Base-by-base conservation (phyloP, 116 monocot genomes). In the Trichopus zeylanicus region DNA sequence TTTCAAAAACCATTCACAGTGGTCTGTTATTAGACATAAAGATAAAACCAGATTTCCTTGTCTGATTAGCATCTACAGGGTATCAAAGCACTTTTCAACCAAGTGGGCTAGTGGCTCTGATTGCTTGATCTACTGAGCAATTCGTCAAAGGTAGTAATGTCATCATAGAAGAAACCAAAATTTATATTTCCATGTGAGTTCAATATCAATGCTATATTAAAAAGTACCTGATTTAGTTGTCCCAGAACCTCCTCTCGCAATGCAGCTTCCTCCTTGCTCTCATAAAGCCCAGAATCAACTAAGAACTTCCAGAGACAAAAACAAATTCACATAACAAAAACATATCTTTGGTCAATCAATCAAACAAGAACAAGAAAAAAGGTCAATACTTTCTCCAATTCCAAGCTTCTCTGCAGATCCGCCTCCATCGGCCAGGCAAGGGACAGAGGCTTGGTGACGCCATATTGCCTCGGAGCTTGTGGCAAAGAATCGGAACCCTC, bases 171-270 rank as follows among this genome's bases (percentile, higher is more conserved):
- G n/a, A n/a, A n/a, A n/a, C n/a, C n/a, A n/a, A n/a, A n/a, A n/a
- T n/a, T n/a, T n/a, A n/a, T n/a, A n/a, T n/a, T n/a, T n/a, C n/a
- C n/a, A n/a, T n/a, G n/a, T n/a, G n/a, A n/a, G 2, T 0, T 37
- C 5, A 37, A 37, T 37, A 37, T 37, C 37, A 37, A 37, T 37
- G 37, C 37, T 8, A 8, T 15, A 48, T 11, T 4, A 48, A n/a
- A 2, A 21, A 24, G 19, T 73, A 94, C 93, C 77, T 71, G 74
- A 56, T 73, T 80, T 29, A 93, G 73, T 59, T 85, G 72, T 16
- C 73, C 73, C 21, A 94, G 69, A 26, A 94, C 89, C 53, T 94
- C 78, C 63, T 83, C 83, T 52, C 94, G 78, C 76, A 46, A 78
- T n/a, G 55, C 32, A 57, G 72, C 68, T 70, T 89, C 86, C 30